phyloP scores from a whole-genome alignment of 1,284 basidiomycete genomes.

The Puccinia horiana region DNA sequence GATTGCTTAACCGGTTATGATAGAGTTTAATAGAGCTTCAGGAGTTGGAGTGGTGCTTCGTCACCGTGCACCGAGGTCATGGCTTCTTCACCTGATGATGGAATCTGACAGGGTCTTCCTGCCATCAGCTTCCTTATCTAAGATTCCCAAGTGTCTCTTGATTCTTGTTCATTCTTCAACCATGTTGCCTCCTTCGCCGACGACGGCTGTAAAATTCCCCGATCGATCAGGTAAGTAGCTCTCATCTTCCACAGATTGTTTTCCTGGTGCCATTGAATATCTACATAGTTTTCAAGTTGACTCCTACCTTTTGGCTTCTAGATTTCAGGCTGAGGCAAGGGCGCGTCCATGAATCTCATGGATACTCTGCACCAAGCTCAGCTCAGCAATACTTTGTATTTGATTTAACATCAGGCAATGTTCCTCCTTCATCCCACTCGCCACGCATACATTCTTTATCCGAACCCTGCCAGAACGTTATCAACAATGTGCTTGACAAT shows the following conservation, averaged over 20 bases:
- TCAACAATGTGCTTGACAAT: not conserved
- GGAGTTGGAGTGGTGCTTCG: too few species aligned
- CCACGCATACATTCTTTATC: not conserved
- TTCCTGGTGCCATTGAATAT: too few species aligned
- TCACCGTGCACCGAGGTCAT: too few species aligned
- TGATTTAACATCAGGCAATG: not conserved
- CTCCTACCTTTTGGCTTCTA: not conserved
- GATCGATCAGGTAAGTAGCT: not conserved
- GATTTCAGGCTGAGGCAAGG: conserved; percentile 5
- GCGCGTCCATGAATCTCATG: not conserved
- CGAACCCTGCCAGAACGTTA: not conserved
- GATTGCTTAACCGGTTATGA: too few species aligned
- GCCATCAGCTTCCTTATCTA: not conserved
- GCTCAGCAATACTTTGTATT: conserved; percentile 1
- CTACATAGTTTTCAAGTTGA: not conserved
- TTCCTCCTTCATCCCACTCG: not conserved
- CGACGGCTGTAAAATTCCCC: conserved; percentile 2
- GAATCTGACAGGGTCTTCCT: too few species aligned
- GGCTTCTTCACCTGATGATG: too few species aligned
- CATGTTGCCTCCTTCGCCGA: conserved; percentile 12
- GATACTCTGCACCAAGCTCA: not conserved
- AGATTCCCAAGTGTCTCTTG: not conserved
- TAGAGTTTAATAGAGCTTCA: too few species aligned
- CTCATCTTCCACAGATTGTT: not conserved
- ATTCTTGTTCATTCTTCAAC: not conserved